These are phyloP conservation scores for Raphanus hybrid DNA, from an alignment of 441 rosid genomes.

Conservation along the genomic window DNA sequence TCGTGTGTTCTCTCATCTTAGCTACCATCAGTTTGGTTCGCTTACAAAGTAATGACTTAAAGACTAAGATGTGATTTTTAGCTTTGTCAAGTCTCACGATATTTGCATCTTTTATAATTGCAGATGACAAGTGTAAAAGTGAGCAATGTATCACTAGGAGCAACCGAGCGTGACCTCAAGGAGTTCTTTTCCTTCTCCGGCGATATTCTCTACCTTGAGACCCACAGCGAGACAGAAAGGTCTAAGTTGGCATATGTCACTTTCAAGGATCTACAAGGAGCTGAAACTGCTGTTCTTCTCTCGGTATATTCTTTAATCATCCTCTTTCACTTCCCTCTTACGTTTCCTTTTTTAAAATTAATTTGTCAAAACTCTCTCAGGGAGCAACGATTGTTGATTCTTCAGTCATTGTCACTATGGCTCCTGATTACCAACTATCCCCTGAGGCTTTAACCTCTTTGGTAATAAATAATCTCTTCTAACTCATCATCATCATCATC, in stretches of 20 bases:
- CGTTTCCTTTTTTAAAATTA: background rate
- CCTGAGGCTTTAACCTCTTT: slow-evolving; percentile 52
- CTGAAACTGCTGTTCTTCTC: slow-evolving; percentile 93
- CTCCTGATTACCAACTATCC: slow-evolving; percentile 76
- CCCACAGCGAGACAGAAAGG: slow-evolving; percentile 63
- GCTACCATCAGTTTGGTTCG: background rate
- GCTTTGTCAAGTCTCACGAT: background rate
- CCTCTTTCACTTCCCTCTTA: background rate
- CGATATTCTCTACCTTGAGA: slow-evolving; percentile 83
- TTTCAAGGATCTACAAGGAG: slow-evolving; percentile 92
- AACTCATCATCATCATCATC: slow-evolving; percentile 10
- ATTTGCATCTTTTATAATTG: slow-evolving; percentile 23
- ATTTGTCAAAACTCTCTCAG: slow-evolving; percentile 41
- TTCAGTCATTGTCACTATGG: slow-evolving; percentile 65
- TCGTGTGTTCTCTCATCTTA: background rate
- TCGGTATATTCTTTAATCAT: slow-evolving; percentile 50
- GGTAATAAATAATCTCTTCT: slow-evolving; percentile 23
- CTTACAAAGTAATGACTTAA: background rate
- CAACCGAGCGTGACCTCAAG: slow-evolving; percentile 75
- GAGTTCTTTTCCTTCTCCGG: slow-evolving; percentile 96
- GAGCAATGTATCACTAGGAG: slow-evolving; percentile 81
- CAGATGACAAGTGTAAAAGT: slow-evolving; percentile 79
- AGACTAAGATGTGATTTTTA: slow-evolving; percentile 11
- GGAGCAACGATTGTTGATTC: slow-evolving; percentile 90
- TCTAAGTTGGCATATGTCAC: slow-evolving; percentile 81